These are phyloP conservation scores for Aschersonia sp. DNA, from an alignment of 2,329 filamentous ascomycete species.

Conservation along the genomic window DNA sequence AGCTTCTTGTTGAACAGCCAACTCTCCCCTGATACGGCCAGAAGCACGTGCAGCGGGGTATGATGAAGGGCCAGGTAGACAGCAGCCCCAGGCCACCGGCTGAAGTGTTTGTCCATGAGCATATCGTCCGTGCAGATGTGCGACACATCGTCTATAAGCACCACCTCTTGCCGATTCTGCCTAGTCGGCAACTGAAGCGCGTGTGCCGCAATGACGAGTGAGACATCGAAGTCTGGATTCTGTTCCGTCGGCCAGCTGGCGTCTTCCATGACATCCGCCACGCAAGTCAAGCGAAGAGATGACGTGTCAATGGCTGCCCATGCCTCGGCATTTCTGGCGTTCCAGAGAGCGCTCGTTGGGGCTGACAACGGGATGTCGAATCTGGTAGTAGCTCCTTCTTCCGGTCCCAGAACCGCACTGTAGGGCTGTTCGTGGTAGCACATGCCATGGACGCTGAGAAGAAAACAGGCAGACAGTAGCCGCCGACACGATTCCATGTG, in stretches of 20 bases:
- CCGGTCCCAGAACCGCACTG: constrained; percentile 17
- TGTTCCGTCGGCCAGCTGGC: constrained; percentile 19
- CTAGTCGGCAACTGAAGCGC: constrained; percentile 23
- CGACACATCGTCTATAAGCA: constrained; percentile 10
- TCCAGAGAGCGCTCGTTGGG: constrained; percentile 32
- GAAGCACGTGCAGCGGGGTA: constrained; percentile 41
- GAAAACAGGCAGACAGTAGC: constrained; percentile 40
- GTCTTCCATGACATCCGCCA: constrained; percentile 17
- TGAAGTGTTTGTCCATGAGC: constrained; percentile 26
- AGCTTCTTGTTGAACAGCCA: constrained; percentile 44
- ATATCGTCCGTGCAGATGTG: constrained; percentile 10
- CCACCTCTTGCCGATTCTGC: constrained; percentile 12
- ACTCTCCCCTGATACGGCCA: constrained; percentile 42
- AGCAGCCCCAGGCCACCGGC: constrained; percentile 28
- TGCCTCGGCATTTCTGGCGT: constrained; percentile 24
- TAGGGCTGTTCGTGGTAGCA: constrained; percentile 37
- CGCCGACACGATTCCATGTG: constrained; percentile 35
- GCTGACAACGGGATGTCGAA: constrained; percentile 32
- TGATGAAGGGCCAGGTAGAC: constrained; percentile 42
- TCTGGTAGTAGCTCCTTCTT: constrained; percentile 18
- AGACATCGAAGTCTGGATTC: constrained; percentile 22
- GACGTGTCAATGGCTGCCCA: constrained; percentile 27
- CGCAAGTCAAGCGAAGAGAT: constrained; percentile 10
- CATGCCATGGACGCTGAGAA: constrained; percentile 40
- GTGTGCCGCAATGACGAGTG: constrained; percentile 24